These are phyloP conservation scores for Dipodascus albidus DNA, from an alignment of 805 yeast genomes.

Conservation along the genomic window DNA sequence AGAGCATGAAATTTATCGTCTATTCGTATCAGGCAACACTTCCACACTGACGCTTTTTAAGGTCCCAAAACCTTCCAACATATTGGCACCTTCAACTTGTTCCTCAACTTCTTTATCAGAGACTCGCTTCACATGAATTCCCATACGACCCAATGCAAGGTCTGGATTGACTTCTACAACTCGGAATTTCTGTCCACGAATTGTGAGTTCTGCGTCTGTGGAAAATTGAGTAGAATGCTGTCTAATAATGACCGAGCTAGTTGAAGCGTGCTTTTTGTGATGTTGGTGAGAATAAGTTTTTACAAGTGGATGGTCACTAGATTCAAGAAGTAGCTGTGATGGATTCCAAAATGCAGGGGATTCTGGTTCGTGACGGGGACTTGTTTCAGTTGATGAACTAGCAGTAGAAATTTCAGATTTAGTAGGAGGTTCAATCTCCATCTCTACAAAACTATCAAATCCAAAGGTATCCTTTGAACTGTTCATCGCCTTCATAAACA, in stretches of 20 bases:
- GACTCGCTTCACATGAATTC: background rate
- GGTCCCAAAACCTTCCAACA: background rate
- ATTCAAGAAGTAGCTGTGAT: background rate
- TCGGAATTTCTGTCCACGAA: slow-evolving; percentile 22
- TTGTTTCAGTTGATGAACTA: background rate
- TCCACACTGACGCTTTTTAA: background rate
- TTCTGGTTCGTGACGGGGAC: background rate
- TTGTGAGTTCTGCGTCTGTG: slow-evolving; percentile 17
- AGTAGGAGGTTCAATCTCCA: background rate
- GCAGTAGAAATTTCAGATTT: background rate
- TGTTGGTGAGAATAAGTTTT: background rate
- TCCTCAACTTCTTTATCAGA: background rate
- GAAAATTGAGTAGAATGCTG: background rate
- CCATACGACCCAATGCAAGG: slow-evolving; percentile 12
- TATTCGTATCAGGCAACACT: background rate
- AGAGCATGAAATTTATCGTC: background rate
- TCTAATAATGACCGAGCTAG: slow-evolving; percentile 1
- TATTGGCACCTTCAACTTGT: background rate
- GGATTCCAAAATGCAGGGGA: background rate
- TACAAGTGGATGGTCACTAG: background rate
- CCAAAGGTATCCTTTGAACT: background rate
- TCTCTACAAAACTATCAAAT: background rate
- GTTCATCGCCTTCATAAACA: background rate
- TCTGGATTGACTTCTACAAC: slow-evolving; percentile 24
- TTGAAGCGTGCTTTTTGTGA: slow-evolving; percentile 1